These are phyloP conservation scores for Taphrina flavorubra DNA, from an alignment of 1,139 yeast species.

Conservation along the genomic window DNA sequence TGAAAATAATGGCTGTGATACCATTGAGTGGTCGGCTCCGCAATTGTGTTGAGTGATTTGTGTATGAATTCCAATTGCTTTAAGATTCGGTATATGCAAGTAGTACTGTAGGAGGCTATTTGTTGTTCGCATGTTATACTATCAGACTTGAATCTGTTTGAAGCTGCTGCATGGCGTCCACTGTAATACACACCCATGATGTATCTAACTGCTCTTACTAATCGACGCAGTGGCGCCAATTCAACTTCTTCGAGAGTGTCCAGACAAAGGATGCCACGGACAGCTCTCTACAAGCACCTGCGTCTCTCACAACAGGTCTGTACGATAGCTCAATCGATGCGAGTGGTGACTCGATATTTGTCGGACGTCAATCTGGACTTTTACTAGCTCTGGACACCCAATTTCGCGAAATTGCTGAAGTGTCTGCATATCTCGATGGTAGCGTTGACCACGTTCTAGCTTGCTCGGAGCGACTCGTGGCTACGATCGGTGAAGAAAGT, in stretches of 20 bases:
- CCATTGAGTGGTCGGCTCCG: too few species aligned
- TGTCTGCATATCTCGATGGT: conserved; percentile 65
- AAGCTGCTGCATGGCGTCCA: conserved; percentile 11
- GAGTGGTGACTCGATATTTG: conserved; percentile 60
- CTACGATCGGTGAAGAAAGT: conserved; percentile 29
- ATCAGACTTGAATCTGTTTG: too few species aligned
- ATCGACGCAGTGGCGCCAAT: conserved; percentile 70
- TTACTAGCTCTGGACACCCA: conserved; percentile 65
- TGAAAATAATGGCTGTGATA: too few species aligned
- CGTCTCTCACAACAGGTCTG: conserved; percentile 61
- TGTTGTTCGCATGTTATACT: too few species aligned
- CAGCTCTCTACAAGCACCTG: conserved; percentile 58
- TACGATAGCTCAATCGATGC: conserved; percentile 47
- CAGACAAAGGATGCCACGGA: conserved; percentile 61
- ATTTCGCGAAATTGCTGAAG: conserved; percentile 58
- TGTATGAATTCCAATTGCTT: too few species aligned
- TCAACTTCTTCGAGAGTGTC: conserved; percentile 80
- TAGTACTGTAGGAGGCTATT: too few species aligned
- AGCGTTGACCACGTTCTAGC: conserved; percentile 63
- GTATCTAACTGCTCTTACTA: neutral
- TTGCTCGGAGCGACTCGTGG: conserved; percentile 10
- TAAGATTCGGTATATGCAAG: too few species aligned
- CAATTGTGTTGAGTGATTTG: too few species aligned
- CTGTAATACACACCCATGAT: neutral
- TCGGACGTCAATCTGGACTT: conserved; percentile 63